These are phyloP conservation scores for Colletotrichum sidae DNA, from an alignment of 2,329 filamentous ascomycete species.

Conservation along the genomic window DNA sequence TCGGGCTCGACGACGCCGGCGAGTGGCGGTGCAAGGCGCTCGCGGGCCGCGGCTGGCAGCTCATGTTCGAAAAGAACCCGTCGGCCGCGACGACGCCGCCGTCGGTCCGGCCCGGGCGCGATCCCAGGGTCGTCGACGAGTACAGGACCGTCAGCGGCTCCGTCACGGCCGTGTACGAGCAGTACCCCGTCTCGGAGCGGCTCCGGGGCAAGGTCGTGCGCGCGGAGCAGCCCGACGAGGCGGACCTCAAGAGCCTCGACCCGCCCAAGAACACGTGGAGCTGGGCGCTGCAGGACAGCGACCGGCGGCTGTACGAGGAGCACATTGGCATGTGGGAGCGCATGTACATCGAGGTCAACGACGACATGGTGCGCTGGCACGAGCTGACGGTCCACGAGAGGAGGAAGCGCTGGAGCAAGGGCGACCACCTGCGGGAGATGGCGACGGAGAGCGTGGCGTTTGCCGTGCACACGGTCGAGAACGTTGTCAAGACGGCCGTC, in stretches of 20 bases:
- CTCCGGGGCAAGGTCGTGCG: constrained; percentile 8
- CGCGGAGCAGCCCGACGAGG: constrained; percentile 34
- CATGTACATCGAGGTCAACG: constrained; percentile 37
- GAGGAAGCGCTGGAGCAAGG: constrained; percentile 9
- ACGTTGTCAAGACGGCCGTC: neutral
- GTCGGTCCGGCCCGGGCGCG: constrained; percentile 8
- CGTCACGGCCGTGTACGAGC: constrained; percentile 25
- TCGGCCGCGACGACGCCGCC: neutral
- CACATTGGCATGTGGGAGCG: constrained; percentile 40
- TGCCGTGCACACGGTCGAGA: neutral
- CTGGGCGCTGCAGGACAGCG: constrained; percentile 17
- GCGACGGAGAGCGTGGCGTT: neutral
- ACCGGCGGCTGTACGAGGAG: constrained; percentile 31
- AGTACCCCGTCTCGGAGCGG: neutral
- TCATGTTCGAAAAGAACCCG: constrained; percentile 27
- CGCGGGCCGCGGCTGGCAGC: constrained; percentile 32
- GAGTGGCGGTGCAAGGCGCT: constrained; percentile 40
- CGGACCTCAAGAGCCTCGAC: constrained; percentile 30
- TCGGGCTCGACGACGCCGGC: constrained; percentile 45
- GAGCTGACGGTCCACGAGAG: constrained; percentile 14
- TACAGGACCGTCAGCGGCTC: constrained; percentile 26
- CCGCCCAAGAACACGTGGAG: constrained; percentile 24
- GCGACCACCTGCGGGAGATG: constrained; percentile 3
- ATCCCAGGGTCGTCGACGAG: constrained; percentile 11
- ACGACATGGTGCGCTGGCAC: constrained; percentile 29